Evolutionary conservation across 345 rosid genomes (phyloP), one percentile per base, ranked within the genome.

Genomic region (Corchorus capsularis): DNA sequence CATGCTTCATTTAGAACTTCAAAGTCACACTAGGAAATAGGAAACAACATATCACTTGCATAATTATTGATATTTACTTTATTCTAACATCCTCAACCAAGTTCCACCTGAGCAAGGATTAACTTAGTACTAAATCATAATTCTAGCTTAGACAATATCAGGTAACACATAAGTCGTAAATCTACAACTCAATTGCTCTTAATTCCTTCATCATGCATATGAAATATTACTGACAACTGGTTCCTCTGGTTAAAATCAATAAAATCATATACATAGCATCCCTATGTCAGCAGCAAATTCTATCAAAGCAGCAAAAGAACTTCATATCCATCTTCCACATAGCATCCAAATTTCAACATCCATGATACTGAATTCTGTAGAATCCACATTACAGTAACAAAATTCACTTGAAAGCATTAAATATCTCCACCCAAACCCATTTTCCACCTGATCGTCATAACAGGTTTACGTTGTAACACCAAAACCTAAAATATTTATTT

Each of bases 261-360:
- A 70, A 70, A 52, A 52, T 53, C 14, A 52, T 27, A 27, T 27
- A 27, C 27, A 27, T 60, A 49, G n/a, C 12, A 43, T 35, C 5
- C 55, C 27, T 5, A 59, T 5, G 16, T 27, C 32, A 22, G 41
- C 4, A 32, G 41, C 17, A 72, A 56, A 45, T 35, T 52, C 62
- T 53, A 34, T 54, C 49, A 35, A 70, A 15, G 66, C 4, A 55
- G 12, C 22, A 54, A 34, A 32, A 46, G 12, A 68, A 6, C 54
- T 20, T 3, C 35, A 22, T 47, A 27, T 43, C 41, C 13, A 22
- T 74, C 43, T 73, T 59, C 60, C 37, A 45, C 6, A 14, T 16
- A 27, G 66, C 66, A 72, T 43, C 56, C 34, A 43, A 72, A 65
- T 39, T 45, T 43, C 70, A 65, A 65, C 35, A 65, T 45, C 53